Percentiles rank a stretch among this genome's conserved stretches.
Evolutionary conservation across 805 yeast species (phyloP).

Genomic region (Starmera caribaea): DNA sequence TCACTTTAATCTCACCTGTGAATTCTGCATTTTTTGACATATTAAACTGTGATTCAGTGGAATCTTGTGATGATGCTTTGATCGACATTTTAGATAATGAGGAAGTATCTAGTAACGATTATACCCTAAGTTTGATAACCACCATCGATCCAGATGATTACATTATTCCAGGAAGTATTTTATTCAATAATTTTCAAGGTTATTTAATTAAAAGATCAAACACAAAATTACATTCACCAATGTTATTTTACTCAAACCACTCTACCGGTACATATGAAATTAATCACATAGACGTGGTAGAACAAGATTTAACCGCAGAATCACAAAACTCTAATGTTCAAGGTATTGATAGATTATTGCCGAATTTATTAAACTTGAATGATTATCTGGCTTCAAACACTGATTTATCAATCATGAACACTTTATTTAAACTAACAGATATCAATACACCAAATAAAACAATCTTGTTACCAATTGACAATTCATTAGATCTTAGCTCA

Average conservation of each 20-base stretch:
- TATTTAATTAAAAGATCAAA: conserved; percentile 8
- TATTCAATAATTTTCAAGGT: conserved; percentile 4
- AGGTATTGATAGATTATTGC: conserved; percentile 42
- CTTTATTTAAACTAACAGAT: neutral
- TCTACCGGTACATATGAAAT: conserved; percentile 21
- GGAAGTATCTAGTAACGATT: conserved; percentile 8
- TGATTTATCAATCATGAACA: conserved; percentile 1
- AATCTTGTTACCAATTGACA: conserved; percentile 36
- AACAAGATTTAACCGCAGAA: conserved; percentile 46
- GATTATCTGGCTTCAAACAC: conserved; percentile 16
- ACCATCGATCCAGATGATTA: neutral
- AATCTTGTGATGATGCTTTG: neutral
- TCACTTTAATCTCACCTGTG: conserved; percentile 73
- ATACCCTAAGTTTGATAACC: neutral
- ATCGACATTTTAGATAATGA: conserved; percentile 3
- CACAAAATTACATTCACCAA: conserved; percentile 18
- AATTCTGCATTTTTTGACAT: conserved; percentile 48
- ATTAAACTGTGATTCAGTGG: conserved; percentile 1
- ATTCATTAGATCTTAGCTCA: conserved; percentile 24
- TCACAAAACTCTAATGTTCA: conserved; percentile 60
- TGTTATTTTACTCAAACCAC: conserved; percentile 11
- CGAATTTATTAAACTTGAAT: conserved; percentile 25
- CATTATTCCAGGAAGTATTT: conserved; percentile 1
- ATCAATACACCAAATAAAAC: conserved; percentile 26
- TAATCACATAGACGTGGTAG: conserved; percentile 41